Evolutionary conservation across 129 eudicot species (phyloP), one percentile per base, ranked within the genome.

Genomic region (Helianthus tuberosus): DNA sequence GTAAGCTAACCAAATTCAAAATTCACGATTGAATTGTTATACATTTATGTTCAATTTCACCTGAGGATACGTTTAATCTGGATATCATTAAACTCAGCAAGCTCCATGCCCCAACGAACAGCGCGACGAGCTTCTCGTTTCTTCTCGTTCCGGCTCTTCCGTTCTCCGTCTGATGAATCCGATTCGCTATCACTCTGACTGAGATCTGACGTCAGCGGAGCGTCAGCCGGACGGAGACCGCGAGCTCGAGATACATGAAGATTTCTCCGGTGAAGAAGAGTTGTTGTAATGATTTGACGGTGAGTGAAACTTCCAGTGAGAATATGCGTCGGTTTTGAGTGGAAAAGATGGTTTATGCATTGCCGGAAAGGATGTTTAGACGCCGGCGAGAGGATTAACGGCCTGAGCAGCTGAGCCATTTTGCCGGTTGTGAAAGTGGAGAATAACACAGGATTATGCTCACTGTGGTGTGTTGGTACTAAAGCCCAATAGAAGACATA

Each of bases 41-140:
- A 54, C 3, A 54, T 2, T 53, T 4, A 0, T 1, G 12, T 50
- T 4, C 13, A 17, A 7, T 6, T 16, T 50, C 66, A 90, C 98
- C 87, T 88, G 69, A 94, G 74, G 23, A 91, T 83, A 7, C 89
- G 96, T 75, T 91, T 94, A 69, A 94, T 90, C 75, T 91, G 99
- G 51, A 85, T 27, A 3, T 86, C 80, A 15, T 87, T 84, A 74
- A 94, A 86, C 1, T 74, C 74, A 3, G 98, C 89, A 11, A 94
- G 88, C 73, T 94, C 91, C 93, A 81, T 90, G 6, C 85, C 97
- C 96, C 97, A 94, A 3, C 83, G 84, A 15, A 90, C 83, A 66
- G 91, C 85, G 49, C 90, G 91, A 20, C 88, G 84, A 59, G 98
- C 98, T 54, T 88, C 93, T 15, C 96, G 96, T 64, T 94, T 94